These are phyloP conservation scores for Leucosporidium yakuticum DNA, from an alignment of 768 basidiomycete species.

Conservation along the genomic window DNA sequence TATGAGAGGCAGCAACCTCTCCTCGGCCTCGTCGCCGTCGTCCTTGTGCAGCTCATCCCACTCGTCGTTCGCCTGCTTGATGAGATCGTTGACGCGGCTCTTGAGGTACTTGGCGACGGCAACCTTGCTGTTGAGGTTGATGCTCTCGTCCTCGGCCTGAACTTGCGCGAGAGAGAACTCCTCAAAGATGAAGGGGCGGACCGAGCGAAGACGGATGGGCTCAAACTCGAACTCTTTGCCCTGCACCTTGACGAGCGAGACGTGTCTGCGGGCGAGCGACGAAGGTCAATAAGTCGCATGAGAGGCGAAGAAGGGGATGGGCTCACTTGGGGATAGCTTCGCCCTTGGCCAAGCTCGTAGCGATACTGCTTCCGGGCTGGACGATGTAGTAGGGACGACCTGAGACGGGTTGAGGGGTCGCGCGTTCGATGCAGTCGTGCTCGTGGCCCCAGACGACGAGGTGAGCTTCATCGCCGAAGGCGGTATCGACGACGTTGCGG, in stretches of 20 bases:
- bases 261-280: constrained; percentile 58
- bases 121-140: constrained; percentile 69
- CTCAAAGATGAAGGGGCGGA: constrained; percentile 88
- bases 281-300: constrained; percentile 1
- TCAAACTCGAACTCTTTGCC: constrained; percentile 79
- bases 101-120: constrained; percentile 25
- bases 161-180: constrained; percentile 56
- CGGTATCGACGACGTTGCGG: constrained; percentile 87
- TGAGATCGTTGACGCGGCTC: constrained; percentile 67
- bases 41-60: constrained; percentile 72
- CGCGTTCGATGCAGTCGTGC: constrained; percentile 80
- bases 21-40: constrained; percentile 45
- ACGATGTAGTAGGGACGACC: constrained; percentile 86
- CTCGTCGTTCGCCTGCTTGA: constrained; percentile 65
- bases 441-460: constrained; percentile 98
- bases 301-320: not conserved
- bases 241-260: constrained; percentile 79
- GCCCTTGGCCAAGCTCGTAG: constrained; percentile 88
- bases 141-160: constrained; percentile 70
- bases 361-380: constrained; percentile 91
- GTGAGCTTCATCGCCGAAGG: constrained; percentile 92
- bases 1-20: constrained; percentile 59
- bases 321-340: constrained; percentile 83
- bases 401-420: constrained; percentile 75
- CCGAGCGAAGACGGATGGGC: constrained; percentile 80